phyloP scores from a whole-genome alignment of 805 yeast genomes.

The Metschnikowia colocasiae region DNA sequence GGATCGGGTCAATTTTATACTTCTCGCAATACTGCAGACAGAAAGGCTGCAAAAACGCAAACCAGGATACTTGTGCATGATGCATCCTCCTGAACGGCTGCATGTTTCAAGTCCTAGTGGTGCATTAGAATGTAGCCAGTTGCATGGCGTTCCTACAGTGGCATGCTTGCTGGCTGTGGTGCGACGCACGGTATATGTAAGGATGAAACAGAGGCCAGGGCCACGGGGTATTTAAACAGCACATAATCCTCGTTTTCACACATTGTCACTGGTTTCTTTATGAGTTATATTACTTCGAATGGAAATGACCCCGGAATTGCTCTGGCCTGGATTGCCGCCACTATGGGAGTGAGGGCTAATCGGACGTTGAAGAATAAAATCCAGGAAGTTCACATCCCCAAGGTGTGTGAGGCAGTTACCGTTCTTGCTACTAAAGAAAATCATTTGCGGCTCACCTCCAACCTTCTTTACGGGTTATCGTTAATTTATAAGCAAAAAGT shows the following conservation, averaged over 20 bases:
- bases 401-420: conserved; percentile 30
- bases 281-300: background rate
- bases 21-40: background rate
- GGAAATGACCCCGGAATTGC: conserved; percentile 14
- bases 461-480: conserved; percentile 46
- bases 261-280: background rate
- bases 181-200: background rate
- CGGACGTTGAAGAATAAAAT: conserved; percentile 30
- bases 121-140: background rate
- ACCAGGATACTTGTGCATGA: background rate
- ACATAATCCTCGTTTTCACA: background rate
- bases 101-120: background rate
- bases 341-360: conserved; percentile 34
- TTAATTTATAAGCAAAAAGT: conserved; percentile 48
- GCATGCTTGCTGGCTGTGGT: background rate
- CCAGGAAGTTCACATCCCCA: conserved; percentile 39
- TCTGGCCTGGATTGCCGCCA: conserved; percentile 39
- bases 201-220: background rate
- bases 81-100: background rate
- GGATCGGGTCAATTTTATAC: background rate
- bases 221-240: background rate
- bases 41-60: conserved; percentile 3
- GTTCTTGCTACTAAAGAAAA: conserved; percentile 19
- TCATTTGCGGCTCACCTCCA: conserved; percentile 35
- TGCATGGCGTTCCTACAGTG: background rate